Evolutionary conservation across 148 eudicot genomes (phyloP), one percentile per base, ranked within the genome.

Genomic region (Chenopodium berlandieri): DNA sequence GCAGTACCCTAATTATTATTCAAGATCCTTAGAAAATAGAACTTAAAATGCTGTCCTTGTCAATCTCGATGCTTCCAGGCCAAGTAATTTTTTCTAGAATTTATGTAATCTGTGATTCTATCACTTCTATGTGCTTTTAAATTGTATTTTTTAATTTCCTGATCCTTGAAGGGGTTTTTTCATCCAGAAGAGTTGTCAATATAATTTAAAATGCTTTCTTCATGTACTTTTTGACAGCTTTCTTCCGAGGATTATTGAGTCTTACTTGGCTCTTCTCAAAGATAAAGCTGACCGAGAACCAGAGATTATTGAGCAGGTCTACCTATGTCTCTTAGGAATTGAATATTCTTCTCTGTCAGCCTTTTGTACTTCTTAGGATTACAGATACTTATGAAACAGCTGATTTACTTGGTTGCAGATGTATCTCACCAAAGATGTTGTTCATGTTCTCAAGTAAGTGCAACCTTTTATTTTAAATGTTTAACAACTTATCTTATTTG

Each of bases 281-380:
- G 83, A 88, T 84, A 98, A 97, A 81, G 93, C 94, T 84, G 99
- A 92, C 80, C 86, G 88, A 81, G 97, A 96, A 75, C 91, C 99
- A 2, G 98, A 96, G 37, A 89, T 90, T 79, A 84, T 94, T 40
- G 93, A 96, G 85, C 97, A 96, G 98, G 99, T 93, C 68, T 76
- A 71, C 82, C 48, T 76, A 48, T 31, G 25, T 50, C 31, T 75
- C 14, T 32, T 6, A 66, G 37, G n/a, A n/a, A n/a, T n/a, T n/a
- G 12, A 48, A 34, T 40, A 44, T 8, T 3, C 16, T 34, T 50
- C 10, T 4, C 16, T 30, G 60, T 63, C 46, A 7, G 17, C 71
- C 14, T 31, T 31, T 69, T 68, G 31, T 32, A 47, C 23, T 60
- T 68, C 1, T 69, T 30, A 40, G 40, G 56, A 20, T 48, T 44